Evolutionary conservation across 352 stramenopile species (phyloP), one percentile per base, ranked within the genome.

Genomic region (Aphanomyces cochlioides): DNA sequence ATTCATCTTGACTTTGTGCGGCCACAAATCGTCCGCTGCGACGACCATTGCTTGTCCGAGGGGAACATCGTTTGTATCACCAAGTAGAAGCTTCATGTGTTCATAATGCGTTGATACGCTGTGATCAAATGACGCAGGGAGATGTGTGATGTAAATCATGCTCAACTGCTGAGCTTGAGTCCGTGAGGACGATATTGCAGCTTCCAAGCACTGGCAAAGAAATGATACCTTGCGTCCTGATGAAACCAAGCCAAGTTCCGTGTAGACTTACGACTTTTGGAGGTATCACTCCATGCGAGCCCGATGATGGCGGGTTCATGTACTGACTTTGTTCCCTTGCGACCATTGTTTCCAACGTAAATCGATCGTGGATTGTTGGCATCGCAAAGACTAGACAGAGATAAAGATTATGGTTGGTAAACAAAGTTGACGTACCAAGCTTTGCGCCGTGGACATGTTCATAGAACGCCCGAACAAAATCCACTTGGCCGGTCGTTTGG

Each of bases 1-100:
- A n/a, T 93, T 92, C 57, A 92, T 88, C 47, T 78, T 78, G 1
- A 91, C 75, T 67, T 94, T 92, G 68, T 92, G 76, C 0, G 84
- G 78, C 38, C 85, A 92, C 1, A 84, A 67, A 15, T 89, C 82
- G 34, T 89, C 76, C 7, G 75, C 69, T 0, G 74, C 65, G 63
- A 82, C 57, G 6, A 57, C 34, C 38, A 60, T 56, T 7, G 39
- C 47, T 59, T 67, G 66, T 8, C 40, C 56, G 1, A 63, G 28
- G 15, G 38, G 34, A 21, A 68, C 6, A 34, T 56, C 40, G 47
- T 28, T 59, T 13, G 56, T 19, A 19, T 12, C 36, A 7, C 53
- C 54, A 10, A 68, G 47, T 1, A 67, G 19, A 10, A 56, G 15
- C 45, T 72, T 47, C 17, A 72, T 36, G 41, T 66, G 66, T 15